Evolutionary conservation across 371 early-diverging fungal genomes (phyloP), one percentile per base, ranked within the genome.

Genomic region (Apophysomyces ossiformis): DNA sequence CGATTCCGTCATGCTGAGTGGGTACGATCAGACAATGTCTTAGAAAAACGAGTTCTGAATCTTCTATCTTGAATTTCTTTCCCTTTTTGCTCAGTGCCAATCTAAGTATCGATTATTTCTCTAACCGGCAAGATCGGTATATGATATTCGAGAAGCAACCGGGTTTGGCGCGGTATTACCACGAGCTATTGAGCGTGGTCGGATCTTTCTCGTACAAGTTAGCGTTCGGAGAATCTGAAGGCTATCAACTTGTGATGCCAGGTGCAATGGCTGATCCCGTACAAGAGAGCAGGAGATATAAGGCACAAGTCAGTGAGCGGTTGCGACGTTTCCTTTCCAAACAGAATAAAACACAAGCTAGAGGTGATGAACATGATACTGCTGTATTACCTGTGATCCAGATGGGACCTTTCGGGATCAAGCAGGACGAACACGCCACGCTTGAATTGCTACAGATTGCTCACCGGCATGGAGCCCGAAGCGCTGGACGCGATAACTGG

Each of bases 121-220:
- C 89, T 5, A 90, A 94, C 77, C 86, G 99, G 7, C 98, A 97
- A 76, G 99, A 99, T 80, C 89, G 99, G 36, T 97, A 97, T 65
- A 85, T 96, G 37, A 62, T 81, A 44, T 89, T 97, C 61, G 62
- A 83, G 1, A 74, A 89, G 35, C 71, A 79, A 3, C 66, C 69
- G 12, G 74, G 73, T 1, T 60, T 99, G 9, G 80, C 86, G 0
- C 65, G 77, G 12, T 97, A 95, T 70, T 96, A 92, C 72, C 69
- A 67, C 8, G 84, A 86, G 9, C 80, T 99, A 37, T 75, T 93
- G 4, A 50, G 80, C 0, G 69, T 84, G 0, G 83, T 97, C 1
- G 77, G 84, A 9, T 64, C 77, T 1, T 85, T 93, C 47, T 95
- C 96, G 7, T 95, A 91, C 75, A 74, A 71, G 21, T 61, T 93